These are phyloP conservation scores for Ambrosiella beaveri DNA, from an alignment of 2,329 filamentous ascomycete species.

Conservation along the genomic window DNA sequence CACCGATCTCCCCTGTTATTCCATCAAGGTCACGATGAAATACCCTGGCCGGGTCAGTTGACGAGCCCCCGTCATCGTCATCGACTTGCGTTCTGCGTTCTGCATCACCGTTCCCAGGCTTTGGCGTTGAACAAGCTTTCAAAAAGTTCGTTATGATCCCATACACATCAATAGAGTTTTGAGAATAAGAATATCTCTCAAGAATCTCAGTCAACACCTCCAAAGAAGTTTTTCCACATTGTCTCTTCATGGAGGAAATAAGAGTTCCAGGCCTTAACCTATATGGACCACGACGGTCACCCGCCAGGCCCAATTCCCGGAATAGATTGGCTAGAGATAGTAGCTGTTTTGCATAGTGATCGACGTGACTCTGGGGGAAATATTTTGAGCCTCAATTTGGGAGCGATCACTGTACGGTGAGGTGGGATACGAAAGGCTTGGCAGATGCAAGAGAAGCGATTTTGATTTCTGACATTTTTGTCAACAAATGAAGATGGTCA, in stretches of 20 bases:
- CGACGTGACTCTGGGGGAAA: constrained; percentile 8
- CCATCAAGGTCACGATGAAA: too few species aligned
- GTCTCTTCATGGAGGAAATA: not conserved
- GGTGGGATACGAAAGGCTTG: not conserved
- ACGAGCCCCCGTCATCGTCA: too few species aligned
- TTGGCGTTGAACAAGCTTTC: too few species aligned
- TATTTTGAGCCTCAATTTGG: constrained; percentile 11
- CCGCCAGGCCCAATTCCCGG: not conserved
- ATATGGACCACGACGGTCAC: not conserved
- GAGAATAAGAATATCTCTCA: too few species aligned
- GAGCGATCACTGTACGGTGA: not conserved
- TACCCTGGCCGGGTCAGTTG: too few species aligned
- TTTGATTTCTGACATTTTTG: not conserved
- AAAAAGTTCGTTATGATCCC: too few species aligned
- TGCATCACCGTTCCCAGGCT: not conserved
- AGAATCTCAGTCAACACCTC: not conserved
- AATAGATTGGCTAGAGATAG: not conserved
- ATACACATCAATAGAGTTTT: too few species aligned
- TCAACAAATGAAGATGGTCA: not conserved
- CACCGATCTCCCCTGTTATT: not conserved
- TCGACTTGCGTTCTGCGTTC: not conserved
- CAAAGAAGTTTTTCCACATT: not conserved
- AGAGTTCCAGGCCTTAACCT: not conserved
- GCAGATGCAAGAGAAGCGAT: not conserved
- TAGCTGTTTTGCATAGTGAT: not conserved